Evolutionary conservation across 257 asterid genomes (phyloP).

Genomic region (Primulina eburnea): DNA sequence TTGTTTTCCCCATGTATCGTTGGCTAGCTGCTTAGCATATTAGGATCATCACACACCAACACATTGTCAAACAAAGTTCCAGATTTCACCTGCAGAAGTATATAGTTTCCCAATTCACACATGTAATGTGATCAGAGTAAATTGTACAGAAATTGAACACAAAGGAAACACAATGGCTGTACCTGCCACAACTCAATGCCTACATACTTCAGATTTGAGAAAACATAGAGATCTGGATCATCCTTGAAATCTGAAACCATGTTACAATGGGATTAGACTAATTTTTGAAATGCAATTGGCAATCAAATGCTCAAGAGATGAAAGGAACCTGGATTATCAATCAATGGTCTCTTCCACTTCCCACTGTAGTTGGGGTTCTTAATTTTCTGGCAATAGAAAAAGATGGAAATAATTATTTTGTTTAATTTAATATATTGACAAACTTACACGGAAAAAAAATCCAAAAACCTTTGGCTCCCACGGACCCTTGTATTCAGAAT

Average conservation of each 20-base stretch:
- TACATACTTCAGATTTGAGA: constrained; percentile 85
- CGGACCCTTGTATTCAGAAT: constrained; percentile 92
- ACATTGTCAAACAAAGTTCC: constrained; percentile 97
- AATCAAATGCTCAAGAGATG: constrained; percentile 11
- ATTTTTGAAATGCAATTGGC: background rate
- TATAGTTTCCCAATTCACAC: constrained; percentile 13
- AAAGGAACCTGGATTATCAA: constrained; percentile 73
- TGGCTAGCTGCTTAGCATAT: constrained; percentile 79
- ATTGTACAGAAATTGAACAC: background rate
- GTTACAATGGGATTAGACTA: background rate
- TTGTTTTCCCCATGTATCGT: constrained; percentile 92
- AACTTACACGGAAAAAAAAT: background rate
- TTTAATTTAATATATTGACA: constrained; percentile 14
- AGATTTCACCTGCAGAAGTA: constrained; percentile 79
- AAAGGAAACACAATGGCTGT: background rate
- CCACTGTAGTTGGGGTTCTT: constrained; percentile 91
- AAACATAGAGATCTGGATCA: constrained; percentile 89
- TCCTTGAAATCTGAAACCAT: constrained; percentile 75
- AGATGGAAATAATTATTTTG: background rate
- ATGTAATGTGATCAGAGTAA: background rate
- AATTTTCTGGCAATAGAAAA: constrained; percentile 50
- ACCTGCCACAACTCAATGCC: constrained; percentile 99
- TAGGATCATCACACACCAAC: constrained; percentile 74
- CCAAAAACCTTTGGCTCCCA: constrained; percentile 71
- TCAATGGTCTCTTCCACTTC: constrained; percentile 87